Base-by-base conservation (phyloP, 306 rosid species). In the Prunus davidiana region DNA sequence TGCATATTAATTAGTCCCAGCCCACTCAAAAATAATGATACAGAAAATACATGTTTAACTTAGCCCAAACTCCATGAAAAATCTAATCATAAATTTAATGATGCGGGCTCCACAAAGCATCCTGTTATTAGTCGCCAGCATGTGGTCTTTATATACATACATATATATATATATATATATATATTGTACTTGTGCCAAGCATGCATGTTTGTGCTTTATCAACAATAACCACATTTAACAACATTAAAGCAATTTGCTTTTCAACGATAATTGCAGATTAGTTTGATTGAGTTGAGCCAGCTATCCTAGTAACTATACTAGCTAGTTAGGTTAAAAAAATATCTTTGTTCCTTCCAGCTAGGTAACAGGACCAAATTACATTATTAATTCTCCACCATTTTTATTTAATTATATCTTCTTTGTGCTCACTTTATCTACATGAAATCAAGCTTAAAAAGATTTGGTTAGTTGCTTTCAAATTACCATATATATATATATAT, bases 71-170 rank as follows among this genome's bases (percentile, higher is more conserved):
- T 76, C 84, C 73, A 64, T 22, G 72, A 73, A 83, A 73, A 83
- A 76, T 82, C 83, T 77, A 83, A 81, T 83, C 77, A 83, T 70
- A 72, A 61, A 45, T 71, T 61, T 78, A 83, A 60, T 67, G 69
- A 38, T 27, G 73, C 69, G 28, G 76, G 82, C 79, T 71, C 85
- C 83, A 78, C 83, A 46, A 75, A 78, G 78, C 84, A 84, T 78
- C 78, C 62, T 85, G 73, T 82, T 71, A 84, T 81, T 82, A 82
- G 79, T 85, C 77, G 79, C 75, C 25, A 61, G 77, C 79, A 85
- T 84, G 79, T 85, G 87, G 66, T 28, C 24, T 25, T 11, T 14
- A 22, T 45, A 45, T 6, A 45, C 2, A 45, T 45, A 45, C 0
- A 45, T 24, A 7, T 10, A 46, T 10, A 46, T 10, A 46, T 10